Conservation (phyloP, 176 grass and related monocot species). For the Cocos nucifera region DNA sequence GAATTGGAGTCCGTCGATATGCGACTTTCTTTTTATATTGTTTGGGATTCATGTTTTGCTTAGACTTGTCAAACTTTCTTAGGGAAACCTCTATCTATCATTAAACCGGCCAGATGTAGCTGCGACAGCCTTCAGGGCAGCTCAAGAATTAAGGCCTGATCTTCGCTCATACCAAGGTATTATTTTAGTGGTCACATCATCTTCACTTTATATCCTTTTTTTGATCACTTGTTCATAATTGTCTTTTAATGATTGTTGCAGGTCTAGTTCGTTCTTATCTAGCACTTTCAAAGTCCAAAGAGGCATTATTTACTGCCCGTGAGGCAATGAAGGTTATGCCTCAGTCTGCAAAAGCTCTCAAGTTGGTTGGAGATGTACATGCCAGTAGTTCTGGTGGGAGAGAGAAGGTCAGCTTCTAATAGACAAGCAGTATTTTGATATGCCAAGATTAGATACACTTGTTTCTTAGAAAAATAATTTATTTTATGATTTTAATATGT, state of each 20-base stretch:
- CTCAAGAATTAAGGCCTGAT: constrained; percentile 86
- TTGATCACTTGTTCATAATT: background rate
- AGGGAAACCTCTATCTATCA: constrained; percentile 81
- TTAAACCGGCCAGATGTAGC: constrained; percentile 83
- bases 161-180: constrained; percentile 97
- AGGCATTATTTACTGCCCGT: constrained; percentile 82
- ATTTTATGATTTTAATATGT: no score
- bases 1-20: no score
- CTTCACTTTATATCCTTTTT: background rate
- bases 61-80: no score
- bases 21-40: no score
- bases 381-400: constrained; percentile 77
- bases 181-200: background rate
- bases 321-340: constrained; percentile 98
- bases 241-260: constrained; percentile 25
- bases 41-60: no score
- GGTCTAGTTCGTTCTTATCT: constrained; percentile 83
- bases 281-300: constrained; percentile 87
- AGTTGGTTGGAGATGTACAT: constrained; percentile 97
- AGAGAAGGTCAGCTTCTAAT: constrained; percentile 63
- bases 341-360: constrained; percentile 96
- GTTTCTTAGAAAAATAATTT: no score
- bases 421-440: no score
- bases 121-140: constrained; percentile 81
- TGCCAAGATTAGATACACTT: no score